phyloP scores from a whole-genome alignment of 192 early-diverging fungal genomes.

The Podila verticillata region DNA sequence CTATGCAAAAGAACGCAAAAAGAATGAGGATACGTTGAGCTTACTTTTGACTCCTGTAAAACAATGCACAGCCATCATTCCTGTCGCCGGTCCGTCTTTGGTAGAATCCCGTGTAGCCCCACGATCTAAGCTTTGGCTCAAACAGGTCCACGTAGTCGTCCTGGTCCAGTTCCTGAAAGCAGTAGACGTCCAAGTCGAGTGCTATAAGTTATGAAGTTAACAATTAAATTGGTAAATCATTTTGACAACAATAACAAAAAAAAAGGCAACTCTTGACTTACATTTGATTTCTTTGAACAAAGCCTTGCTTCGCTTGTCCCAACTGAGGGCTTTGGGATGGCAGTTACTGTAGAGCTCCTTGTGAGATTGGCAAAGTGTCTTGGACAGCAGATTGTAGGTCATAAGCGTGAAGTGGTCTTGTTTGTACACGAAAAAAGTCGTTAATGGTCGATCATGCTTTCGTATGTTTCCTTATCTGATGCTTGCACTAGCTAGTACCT shows the following conservation, averaged over 20 bases:
- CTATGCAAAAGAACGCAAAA: not conserved
- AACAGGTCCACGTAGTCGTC: constrained; percentile 7
- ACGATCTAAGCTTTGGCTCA: not conserved
- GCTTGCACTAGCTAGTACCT: not conserved
- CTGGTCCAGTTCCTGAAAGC: constrained; percentile 37
- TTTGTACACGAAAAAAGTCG: not conserved
- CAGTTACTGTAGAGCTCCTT: constrained; percentile 11
- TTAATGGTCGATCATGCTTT: too few relatives aligned
- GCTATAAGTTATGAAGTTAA: constrained; percentile 5
- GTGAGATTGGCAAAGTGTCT: constrained; percentile 6
- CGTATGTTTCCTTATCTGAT: not conserved
- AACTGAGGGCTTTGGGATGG: not conserved
- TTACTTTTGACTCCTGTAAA: constrained; percentile 26
- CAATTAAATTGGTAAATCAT: not conserved
- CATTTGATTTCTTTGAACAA: constrained; percentile 25
- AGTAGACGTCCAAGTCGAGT: constrained; percentile 27
- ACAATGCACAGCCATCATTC: constrained; percentile 40
- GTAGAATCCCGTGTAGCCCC: constrained; percentile 22
- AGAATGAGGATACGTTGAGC: not conserved
- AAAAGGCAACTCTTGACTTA: not conserved
- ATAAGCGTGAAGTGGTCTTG: constrained; percentile 33
- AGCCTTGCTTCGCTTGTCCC: constrained; percentile 3
- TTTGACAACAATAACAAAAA: not conserved
- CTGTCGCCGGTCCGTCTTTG: constrained; percentile 25
- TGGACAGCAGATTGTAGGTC: constrained; percentile 39